Conservation (phyloP, 352 stramenopile genomes). For the Phytophthora boehmeriae region DNA sequence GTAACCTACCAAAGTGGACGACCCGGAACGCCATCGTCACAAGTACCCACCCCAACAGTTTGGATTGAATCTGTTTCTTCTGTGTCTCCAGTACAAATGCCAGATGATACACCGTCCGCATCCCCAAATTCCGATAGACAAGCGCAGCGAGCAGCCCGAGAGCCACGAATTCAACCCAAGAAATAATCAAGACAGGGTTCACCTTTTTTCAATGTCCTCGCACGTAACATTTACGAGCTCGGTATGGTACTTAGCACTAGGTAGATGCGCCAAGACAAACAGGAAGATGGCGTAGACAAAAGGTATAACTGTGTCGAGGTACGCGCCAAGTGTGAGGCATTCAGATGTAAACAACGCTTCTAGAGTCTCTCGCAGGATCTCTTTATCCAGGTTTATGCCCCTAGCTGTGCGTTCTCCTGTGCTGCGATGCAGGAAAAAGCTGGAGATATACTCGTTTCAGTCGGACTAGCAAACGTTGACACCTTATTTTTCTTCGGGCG, state of each 20-base stretch:
- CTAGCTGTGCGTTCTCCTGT: neutral
- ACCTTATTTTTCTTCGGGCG: constrained; percentile 1
- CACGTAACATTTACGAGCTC: constrained; percentile 25
- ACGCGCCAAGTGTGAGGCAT: constrained; percentile 38
- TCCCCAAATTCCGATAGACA: constrained; percentile 1
- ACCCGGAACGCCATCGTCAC: constrained; percentile 11
- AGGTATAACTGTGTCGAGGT: constrained; percentile 38
- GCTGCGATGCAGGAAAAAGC: too few species aligned
- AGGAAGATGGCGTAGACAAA: constrained; percentile 36
- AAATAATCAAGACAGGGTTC: constrained; percentile 15
- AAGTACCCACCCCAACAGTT: constrained; percentile 2
- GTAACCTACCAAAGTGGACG: constrained; percentile 1
- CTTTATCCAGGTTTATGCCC: neutral
- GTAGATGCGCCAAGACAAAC: constrained; percentile 25
- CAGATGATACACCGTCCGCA: neutral
- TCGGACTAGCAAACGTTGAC: constrained; percentile 4
- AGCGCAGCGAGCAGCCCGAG: neutral
- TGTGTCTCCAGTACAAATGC: constrained; percentile 7
- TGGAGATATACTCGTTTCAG: neutral
- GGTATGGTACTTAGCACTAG: constrained; percentile 37
- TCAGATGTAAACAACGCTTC: constrained; percentile 35
- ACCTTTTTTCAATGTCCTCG: constrained; percentile 8
- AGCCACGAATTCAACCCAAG: neutral
- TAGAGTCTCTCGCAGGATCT: constrained; percentile 16
- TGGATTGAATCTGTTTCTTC: constrained; percentile 1